Conservation (phyloP, 371 early-diverging fungal genomes). For the Apophysomyces sp. region DNA sequence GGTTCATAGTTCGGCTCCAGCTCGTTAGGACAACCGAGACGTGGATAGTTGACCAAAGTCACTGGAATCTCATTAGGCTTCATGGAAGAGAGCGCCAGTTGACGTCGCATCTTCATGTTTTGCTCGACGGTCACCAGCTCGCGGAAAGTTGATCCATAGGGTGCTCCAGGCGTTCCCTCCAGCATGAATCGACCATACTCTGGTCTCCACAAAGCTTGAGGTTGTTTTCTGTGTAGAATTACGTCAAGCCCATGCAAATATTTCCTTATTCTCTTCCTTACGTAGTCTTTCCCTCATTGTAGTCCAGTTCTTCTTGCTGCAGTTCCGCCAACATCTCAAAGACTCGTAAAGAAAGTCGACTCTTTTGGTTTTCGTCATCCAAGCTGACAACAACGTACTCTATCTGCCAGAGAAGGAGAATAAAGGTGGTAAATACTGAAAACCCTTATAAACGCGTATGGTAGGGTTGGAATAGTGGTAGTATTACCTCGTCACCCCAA, state of each 20-base stretch:
- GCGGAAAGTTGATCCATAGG: constrained; percentile 85
- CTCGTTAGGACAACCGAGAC: constrained; percentile 80
- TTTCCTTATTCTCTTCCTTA: constrained; percentile 13
- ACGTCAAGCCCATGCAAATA: background rate
- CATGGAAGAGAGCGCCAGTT: constrained; percentile 65
- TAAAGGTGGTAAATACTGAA: background rate
- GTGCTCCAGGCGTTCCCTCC: constrained; percentile 91
- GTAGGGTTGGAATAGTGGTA: background rate
- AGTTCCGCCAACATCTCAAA: constrained; percentile 81
- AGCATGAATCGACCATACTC: constrained; percentile 97
- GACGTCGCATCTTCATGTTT: constrained; percentile 88
- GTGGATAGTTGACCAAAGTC: constrained; percentile 88
- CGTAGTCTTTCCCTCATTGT: constrained; percentile 32
- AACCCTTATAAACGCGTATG: background rate
- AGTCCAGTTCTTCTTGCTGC: constrained; percentile 72
- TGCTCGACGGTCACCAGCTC: constrained; percentile 84
- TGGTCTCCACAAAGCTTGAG: constrained; percentile 88
- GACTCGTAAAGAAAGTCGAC: constrained; percentile 80
- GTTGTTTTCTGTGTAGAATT: constrained; percentile 16
- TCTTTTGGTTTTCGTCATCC: constrained; percentile 71
- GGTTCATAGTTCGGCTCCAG: constrained; percentile 72
- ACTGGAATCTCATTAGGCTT: constrained; percentile 73
- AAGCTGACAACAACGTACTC: constrained; percentile 91
- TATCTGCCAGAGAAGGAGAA: constrained; percentile 48
- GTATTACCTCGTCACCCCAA: constrained; percentile 96